A percentile compares a stretch with the other conserved stretches of the same genome.
These are phyloP conservation scores for Pestalotiopsis sp. DNA, from an alignment of 2,329 filamentous ascomycete genomes.

Conservation along the genomic window DNA sequence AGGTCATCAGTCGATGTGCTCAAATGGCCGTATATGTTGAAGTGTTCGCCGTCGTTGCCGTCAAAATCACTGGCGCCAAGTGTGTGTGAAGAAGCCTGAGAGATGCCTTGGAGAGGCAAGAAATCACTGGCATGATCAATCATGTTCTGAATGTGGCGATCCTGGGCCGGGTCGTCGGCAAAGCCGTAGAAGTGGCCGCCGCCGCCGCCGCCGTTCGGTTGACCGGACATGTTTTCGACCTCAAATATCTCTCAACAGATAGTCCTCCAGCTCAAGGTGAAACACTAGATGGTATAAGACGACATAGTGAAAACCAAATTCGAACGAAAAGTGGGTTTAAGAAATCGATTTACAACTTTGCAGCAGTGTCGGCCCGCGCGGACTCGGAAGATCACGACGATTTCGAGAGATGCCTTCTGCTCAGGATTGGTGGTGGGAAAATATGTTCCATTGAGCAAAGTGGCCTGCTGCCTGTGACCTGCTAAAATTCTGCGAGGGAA, in stretches of 20 bases:
- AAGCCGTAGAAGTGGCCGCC: conserved; percentile 22
- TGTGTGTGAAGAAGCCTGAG: conserved; percentile 15
- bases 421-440: not conserved
- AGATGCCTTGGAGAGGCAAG: conserved; percentile 20
- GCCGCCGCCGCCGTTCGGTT: not conserved
- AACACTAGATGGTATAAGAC: not conserved
- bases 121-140: conserved; percentile 28
- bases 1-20: conserved; percentile 17
- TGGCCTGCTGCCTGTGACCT: conserved; percentile 4
- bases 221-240: conserved; percentile 24
- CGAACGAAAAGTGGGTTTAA: not conserved
- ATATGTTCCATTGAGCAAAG: not conserved
- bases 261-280: not conserved
- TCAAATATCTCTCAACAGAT: not conserved
- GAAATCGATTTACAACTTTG: not conserved
- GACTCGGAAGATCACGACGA: not conserved
- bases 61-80: not conserved
- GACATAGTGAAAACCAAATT: not conserved
- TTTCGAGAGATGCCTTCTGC: not conserved
- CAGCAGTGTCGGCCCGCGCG: not conserved
- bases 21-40: not conserved
- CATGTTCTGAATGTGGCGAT: conserved; percentile 32
- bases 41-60: not conserved
- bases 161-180: conserved; percentile 19
- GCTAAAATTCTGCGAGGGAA: not conserved